These are phyloP conservation scores for Trametes sp. DNA, from an alignment of 1,284 basidiomycete genomes.

Conservation along the genomic window DNA sequence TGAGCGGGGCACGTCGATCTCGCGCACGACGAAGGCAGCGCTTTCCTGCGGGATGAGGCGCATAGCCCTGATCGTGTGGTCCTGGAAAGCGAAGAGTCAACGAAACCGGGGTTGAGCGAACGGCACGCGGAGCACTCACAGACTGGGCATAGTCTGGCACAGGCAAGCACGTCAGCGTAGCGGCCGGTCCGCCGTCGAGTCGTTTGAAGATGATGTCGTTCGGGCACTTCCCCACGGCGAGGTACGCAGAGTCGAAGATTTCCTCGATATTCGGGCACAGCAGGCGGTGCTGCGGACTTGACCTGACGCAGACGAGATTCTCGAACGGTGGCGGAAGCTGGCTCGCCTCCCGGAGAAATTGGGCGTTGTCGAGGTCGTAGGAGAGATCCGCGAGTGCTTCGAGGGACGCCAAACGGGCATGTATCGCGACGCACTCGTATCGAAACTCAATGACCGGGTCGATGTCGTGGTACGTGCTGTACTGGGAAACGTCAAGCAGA, in stretches of 20 bases:
- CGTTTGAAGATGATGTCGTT: conserved; percentile 57
- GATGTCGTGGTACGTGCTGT: conserved; percentile 24
- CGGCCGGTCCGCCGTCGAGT: conserved; percentile 42
- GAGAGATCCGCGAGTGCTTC: conserved; percentile 59
- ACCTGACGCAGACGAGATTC: conserved; percentile 48
- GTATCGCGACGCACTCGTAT: conserved; percentile 58
- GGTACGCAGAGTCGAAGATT: conserved; percentile 50
- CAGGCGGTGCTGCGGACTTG: conserved; percentile 44
- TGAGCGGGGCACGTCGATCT: conserved; percentile 26
- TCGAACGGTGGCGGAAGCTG: conserved; percentile 51
- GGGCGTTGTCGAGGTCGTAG: conserved; percentile 48
- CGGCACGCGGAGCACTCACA: conserved; percentile 15
- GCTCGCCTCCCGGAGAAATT: conserved; percentile 48
- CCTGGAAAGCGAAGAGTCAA: conserved; percentile 33
- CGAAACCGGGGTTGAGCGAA: conserved; percentile 15
- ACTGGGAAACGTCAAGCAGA: conserved; percentile 45
- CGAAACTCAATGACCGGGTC: conserved; percentile 41
- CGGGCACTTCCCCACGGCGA: conserved; percentile 54
- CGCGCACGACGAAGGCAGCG: conserved; percentile 64
- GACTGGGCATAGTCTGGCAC: background rate
- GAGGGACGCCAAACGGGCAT: conserved; percentile 55
- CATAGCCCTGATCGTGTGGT: conserved; percentile 56
- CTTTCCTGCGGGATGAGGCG: conserved; percentile 62
- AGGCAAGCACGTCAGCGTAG: conserved; percentile 36
- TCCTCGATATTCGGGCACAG: conserved; percentile 54